A percentile compares a stretch with the other conserved stretches of the same genome.
Conservation (phyloP, 2,329 filamentous ascomycete species). For the Huntiella moniliformis region DNA sequence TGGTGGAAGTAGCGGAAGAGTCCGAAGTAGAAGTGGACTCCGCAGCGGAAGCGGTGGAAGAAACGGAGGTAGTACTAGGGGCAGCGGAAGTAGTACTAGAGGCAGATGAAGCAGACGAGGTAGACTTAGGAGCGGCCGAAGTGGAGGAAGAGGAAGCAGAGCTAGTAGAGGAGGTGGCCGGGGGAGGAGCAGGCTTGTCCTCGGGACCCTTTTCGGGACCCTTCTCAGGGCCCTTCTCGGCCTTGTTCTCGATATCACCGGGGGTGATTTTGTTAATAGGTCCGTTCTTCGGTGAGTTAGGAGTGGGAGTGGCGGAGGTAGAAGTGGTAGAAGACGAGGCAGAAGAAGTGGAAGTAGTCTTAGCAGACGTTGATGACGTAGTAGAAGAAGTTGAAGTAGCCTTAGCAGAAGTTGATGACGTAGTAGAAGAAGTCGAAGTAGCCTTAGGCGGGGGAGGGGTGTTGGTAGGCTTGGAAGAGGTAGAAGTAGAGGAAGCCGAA, state of each 20-base stretch:
- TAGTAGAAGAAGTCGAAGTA: not conserved
- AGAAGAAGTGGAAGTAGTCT: not conserved
- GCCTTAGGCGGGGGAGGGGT: not conserved
- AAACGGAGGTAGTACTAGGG: not conserved
- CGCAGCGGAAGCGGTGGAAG: not conserved
- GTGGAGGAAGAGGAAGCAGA: not conserved
- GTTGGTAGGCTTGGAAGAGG: not conserved
- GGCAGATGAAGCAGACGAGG: not conserved
- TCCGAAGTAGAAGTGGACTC: not conserved
- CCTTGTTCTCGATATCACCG: conserved; percentile 4
- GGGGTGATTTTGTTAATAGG: not conserved
- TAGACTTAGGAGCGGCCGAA: not conserved
- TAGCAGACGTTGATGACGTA: not conserved
- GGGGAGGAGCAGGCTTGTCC: conserved; percentile 1
- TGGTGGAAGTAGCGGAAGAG: not conserved
- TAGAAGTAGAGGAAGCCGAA: not conserved
- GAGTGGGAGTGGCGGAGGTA: not conserved
- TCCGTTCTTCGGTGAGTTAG: not conserved
- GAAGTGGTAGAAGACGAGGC: not conserved
- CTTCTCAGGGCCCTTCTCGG: not conserved
- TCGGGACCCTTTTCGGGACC: not conserved
- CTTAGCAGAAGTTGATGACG: not conserved
- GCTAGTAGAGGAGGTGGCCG: not conserved
- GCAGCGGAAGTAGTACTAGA: not conserved
- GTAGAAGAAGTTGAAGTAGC: not conserved